phyloP scores from a whole-genome alignment of 202 grass and related monocot genomes.

The Carex arenaria region DNA sequence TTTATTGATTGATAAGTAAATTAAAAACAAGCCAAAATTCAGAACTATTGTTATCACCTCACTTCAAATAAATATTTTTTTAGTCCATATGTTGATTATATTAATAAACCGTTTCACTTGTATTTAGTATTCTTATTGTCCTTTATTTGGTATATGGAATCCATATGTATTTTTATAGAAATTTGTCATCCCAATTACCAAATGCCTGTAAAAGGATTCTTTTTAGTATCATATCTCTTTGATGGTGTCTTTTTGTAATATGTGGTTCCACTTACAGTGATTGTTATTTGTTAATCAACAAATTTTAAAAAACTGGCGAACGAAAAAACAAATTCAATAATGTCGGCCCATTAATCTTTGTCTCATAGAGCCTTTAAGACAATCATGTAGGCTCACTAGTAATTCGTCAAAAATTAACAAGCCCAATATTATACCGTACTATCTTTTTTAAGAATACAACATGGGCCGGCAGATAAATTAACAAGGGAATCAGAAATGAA shows the following conservation, averaged over 20 bases:
- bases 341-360: not conserved
- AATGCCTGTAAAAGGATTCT: too few relatives aligned
- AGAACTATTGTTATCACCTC: not conserved
- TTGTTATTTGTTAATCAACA: too few relatives aligned
- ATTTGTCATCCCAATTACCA: too few relatives aligned
- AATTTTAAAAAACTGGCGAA: not conserved
- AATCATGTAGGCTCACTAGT: not conserved
- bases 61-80: not conserved
- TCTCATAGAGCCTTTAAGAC: not conserved
- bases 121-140: not conserved
- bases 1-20: too few relatives aligned
- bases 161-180: too few relatives aligned
- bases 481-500: not conserved
- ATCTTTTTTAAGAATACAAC: not conserved
- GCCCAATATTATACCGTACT: not conserved
- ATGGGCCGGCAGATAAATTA: not conserved
- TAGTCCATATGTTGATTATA: not conserved
- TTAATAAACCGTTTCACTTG: not conserved
- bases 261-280: too few relatives aligned
- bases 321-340: not conserved
- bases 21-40: not conserved
- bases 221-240: too few relatives aligned
- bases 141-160: too few relatives aligned
- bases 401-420: too few relatives aligned
- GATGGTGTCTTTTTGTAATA: too few relatives aligned